These are phyloP conservation scores for Senecio squalidus DNA, from an alignment of 140 eudicot species.

Conservation along the genomic window DNA sequence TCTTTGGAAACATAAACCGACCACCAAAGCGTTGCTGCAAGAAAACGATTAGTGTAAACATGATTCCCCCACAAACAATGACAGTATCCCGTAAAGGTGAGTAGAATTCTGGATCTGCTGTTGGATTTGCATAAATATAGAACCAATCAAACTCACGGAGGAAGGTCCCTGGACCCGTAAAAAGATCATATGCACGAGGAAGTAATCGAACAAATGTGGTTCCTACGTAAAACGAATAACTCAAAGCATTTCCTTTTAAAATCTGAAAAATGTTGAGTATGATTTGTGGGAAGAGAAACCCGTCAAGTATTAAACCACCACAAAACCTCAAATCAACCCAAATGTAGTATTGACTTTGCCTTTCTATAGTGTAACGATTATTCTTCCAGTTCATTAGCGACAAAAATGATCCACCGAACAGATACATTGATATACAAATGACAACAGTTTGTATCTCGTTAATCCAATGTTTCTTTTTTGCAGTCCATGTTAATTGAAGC, in stretches of 20 bases:
- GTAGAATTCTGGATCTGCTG: constrained; percentile 49
- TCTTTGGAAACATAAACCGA: constrained; percentile 43
- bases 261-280: constrained; percentile 36
- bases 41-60: constrained; percentile 37
- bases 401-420: constrained; percentile 36
- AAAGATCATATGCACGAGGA: constrained; percentile 68
- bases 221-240: constrained; percentile 43
- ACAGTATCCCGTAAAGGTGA: constrained; percentile 54
- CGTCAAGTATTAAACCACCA: constrained; percentile 54
- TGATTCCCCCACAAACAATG: constrained; percentile 42
- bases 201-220: constrained; percentile 46
- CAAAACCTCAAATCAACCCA: constrained; percentile 35
- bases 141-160: constrained; percentile 23
- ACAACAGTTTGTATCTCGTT: constrained; percentile 34
- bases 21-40: constrained; percentile 73
- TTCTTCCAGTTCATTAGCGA: constrained; percentile 30
- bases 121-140: constrained; percentile 43
- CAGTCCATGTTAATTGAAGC: constrained; percentile 49
- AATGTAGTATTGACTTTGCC: too few relatives aligned
- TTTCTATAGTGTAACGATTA: constrained; percentile 6
- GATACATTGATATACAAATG: constrained; percentile 31
- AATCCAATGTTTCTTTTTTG: constrained; percentile 31
- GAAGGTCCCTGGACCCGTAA: constrained; percentile 24
- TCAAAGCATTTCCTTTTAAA: constrained; percentile 40
- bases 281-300: constrained; percentile 65